These are phyloP conservation scores for Phytophthora gonapodyides DNA, from an alignment of 352 stramenopile genomes.

Conservation along the genomic window DNA sequence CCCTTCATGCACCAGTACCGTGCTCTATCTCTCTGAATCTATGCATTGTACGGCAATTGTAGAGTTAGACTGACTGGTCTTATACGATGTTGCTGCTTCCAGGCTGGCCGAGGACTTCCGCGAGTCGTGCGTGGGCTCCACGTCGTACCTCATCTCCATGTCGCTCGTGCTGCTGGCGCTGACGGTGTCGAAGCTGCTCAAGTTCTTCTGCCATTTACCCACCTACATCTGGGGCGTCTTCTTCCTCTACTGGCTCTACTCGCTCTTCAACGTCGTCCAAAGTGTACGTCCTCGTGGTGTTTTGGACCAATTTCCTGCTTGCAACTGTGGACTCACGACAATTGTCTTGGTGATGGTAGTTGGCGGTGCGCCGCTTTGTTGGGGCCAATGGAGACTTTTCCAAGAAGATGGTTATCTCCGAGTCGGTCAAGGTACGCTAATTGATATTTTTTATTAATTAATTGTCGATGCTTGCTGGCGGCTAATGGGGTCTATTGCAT, in stretches of 20 bases:
- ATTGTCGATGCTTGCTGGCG: background rate
- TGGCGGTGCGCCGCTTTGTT: conserved; percentile 80
- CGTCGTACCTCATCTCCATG: conserved; percentile 85
- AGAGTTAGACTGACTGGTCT: background rate
- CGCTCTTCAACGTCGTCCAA: conserved; percentile 89
- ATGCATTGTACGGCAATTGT: background rate
- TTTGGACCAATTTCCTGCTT: background rate
- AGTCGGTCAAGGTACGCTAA: conserved; percentile 77
- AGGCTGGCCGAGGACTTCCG: conserved; percentile 86
- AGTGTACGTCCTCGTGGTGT: conserved; percentile 51
- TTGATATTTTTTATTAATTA: no score
- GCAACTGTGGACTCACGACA: background rate
- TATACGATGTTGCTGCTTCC: background rate
- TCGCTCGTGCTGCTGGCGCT: conserved; percentile 74
- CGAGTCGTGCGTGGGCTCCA: conserved; percentile 73
- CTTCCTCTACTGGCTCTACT: conserved; percentile 90
- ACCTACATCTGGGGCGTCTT: conserved; percentile 90
- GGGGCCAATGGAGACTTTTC: conserved; percentile 80
- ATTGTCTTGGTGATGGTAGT: conserved; percentile 41
- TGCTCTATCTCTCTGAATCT: no score
- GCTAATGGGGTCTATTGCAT: background rate
- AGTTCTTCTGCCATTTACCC: conserved; percentile 78
- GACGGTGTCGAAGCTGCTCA: conserved; percentile 49
- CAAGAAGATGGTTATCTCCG: conserved; percentile 90
- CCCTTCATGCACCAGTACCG: conserved; percentile 85